Evolutionary conservation across 371 early-diverging fungal species (phyloP).

Genomic region (Mucor lusitanicus): DNA sequence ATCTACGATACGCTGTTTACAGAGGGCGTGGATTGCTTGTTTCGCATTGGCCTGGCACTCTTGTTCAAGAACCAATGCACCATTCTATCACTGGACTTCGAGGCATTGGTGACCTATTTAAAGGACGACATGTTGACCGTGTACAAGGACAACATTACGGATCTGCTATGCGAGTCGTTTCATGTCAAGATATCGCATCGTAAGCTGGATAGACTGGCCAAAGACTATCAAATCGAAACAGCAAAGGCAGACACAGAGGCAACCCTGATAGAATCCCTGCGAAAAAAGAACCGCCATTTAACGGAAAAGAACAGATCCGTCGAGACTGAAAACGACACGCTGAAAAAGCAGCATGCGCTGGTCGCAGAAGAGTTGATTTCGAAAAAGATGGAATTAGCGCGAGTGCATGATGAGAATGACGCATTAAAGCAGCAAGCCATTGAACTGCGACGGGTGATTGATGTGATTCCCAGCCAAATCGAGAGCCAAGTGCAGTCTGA

Average conservation of each 20-base stretch:
- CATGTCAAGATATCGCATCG: constrained; percentile 67
- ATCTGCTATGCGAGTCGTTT: constrained; percentile 77
- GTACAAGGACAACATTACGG: constrained; percentile 62
- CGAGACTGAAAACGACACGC: constrained; percentile 55
- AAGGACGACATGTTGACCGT: constrained; percentile 77
- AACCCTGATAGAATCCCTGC: constrained; percentile 60
- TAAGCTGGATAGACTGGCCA: constrained; percentile 68
- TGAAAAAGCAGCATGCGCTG: constrained; percentile 74
- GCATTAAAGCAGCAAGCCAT: constrained; percentile 60
- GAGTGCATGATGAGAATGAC: constrained; percentile 56
- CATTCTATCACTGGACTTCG: constrained; percentile 82
- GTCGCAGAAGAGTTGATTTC: constrained; percentile 56
- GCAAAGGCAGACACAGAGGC: constrained; percentile 67
- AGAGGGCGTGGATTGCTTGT: constrained; percentile 84
- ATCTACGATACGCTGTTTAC: constrained; percentile 89
- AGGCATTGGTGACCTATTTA: constrained; percentile 78
- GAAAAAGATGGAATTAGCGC: constrained; percentile 58
- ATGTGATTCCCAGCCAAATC: constrained; percentile 56
- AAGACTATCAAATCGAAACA: constrained; percentile 68
- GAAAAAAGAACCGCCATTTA: constrained; percentile 71
- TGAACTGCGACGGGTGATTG: constrained; percentile 55
- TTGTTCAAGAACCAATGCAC: constrained; percentile 76
- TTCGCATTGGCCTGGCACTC: constrained; percentile 84
- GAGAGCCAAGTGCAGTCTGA: constrained; percentile 73
- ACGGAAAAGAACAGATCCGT: constrained; percentile 54